Conservation (phyloP, 306 rosid genomes). For the Glycyrrhiza uralensis region DNA sequence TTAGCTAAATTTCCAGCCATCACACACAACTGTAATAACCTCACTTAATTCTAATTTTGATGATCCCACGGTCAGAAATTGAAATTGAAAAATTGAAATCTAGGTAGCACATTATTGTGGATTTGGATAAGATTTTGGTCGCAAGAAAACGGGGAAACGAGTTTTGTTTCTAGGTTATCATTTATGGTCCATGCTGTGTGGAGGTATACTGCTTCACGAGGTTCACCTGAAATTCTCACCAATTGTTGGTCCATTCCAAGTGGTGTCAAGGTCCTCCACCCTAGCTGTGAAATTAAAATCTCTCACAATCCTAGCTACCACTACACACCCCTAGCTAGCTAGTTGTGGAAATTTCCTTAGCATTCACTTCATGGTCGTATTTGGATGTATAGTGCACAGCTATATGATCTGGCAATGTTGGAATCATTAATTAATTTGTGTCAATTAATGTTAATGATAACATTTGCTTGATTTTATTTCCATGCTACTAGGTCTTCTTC, state of each 20-base stretch:
- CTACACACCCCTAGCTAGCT: not conserved
- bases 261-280: slow-evolving; percentile 30
- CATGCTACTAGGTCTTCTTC: not conserved
- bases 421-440: not conserved
- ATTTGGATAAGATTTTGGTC: slow-evolving; percentile 34
- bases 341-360: not conserved
- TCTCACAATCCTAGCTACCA: slow-evolving; percentile 22
- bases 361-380: slow-evolving; percentile 16
- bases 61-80: slow-evolving; percentile 4
- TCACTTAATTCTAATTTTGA: not conserved
- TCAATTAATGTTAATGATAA: not conserved
- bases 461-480: not conserved
- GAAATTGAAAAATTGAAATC: too few relatives aligned
- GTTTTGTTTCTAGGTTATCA: slow-evolving; percentile 14
- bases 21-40: slow-evolving; percentile 34
- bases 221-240: slow-evolving; percentile 36
- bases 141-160: not conserved
- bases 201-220: slow-evolving; percentile 19
- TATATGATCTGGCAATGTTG: slow-evolving; percentile 5
- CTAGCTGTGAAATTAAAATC: slow-evolving; percentile 11
- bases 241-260: slow-evolving; percentile 39
- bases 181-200: slow-evolving; percentile 29
- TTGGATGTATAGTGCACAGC: not conserved
- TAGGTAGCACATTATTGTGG: too few relatives aligned
- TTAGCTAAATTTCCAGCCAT: slow-evolving; percentile 7